Percentiles rank a stretch among this genome's conserved stretches.
Evolutionary conservation across 306 rosid species (phyloP).

Genomic region (Vigna hirtella): DNA sequence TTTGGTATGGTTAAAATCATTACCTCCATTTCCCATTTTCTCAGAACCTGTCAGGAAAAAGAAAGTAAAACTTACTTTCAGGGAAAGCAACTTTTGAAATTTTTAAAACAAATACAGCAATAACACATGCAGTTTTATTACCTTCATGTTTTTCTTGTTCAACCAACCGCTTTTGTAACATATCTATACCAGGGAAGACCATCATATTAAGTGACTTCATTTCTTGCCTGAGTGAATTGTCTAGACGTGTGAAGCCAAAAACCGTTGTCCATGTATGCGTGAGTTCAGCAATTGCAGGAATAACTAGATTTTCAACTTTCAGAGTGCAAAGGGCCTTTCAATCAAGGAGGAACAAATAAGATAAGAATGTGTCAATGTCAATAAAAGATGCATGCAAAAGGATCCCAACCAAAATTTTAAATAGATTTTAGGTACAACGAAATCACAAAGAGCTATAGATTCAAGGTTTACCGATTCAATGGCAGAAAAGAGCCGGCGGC

Average conservation of each 20-base stretch:
- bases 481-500: conserved; percentile 85
- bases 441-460: conserved; percentile 36
- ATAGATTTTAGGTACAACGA: conserved; percentile 15
- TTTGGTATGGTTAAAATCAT: conserved; percentile 45
- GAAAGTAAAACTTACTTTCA: conserved; percentile 13
- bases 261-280: conserved; percentile 79
- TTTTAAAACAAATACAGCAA: conserved; percentile 42
- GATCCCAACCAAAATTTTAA: background rate
- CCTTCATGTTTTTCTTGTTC: conserved; percentile 58
- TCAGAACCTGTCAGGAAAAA: conserved; percentile 53
- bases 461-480: conserved; percentile 69
- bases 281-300: conserved; percentile 95
- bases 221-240: conserved; percentile 75
- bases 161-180: conserved; percentile 79
- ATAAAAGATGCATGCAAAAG: conserved; percentile 28
- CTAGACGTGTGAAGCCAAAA: conserved; percentile 84
- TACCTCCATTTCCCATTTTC: conserved; percentile 49
- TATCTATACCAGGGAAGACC: conserved; percentile 95
- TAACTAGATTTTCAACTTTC: conserved; percentile 89
- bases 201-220: conserved; percentile 79
- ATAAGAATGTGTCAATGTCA: conserved; percentile 36
- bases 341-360: conserved; percentile 35
- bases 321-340: conserved; percentile 76
- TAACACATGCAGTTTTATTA: conserved; percentile 19
- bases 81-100: background rate